Percentiles rank a stretch among this genome's conserved stretches.
Evolutionary conservation across 164 flowering plant genomes (phyloP).

Genomic region (Chimonanthus praecox): DNA sequence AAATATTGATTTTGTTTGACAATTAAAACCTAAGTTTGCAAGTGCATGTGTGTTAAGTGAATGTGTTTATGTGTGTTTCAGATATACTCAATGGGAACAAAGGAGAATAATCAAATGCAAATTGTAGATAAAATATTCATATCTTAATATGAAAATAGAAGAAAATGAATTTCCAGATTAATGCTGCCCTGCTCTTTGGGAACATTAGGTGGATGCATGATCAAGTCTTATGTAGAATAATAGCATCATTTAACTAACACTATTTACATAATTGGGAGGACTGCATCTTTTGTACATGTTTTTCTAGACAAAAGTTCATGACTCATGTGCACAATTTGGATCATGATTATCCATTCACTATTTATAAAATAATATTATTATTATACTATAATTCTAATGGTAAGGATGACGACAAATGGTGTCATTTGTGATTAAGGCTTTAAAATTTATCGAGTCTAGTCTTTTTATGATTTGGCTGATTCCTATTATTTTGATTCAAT

Average conservation of each 20-base stretch:
- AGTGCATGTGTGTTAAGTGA: no score
- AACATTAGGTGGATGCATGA: slow-evolving; percentile 9
- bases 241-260: neutral
- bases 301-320: slow-evolving; percentile 1
- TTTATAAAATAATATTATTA: neutral
- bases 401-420: no score
- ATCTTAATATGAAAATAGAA: neutral
- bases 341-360: neutral
- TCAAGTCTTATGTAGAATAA: neutral
- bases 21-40: no score
- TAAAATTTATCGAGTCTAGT: no score
- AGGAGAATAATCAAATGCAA: slow-evolving; percentile 3
- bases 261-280: neutral
- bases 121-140: neutral
- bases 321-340: neutral
- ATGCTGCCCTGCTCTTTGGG: slow-evolving; percentile 9
- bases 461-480: no score
- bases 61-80: neutral
- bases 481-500: no score
- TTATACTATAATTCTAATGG: no score
- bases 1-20: no score
- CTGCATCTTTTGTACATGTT: neutral
- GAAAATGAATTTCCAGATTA: slow-evolving; percentile 1
- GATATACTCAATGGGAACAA: neutral
- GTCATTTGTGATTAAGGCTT: no score